phyloP scores from a whole-genome alignment of 805 yeast species.

The Zygosaccharomyces gambellarensis region DNA sequence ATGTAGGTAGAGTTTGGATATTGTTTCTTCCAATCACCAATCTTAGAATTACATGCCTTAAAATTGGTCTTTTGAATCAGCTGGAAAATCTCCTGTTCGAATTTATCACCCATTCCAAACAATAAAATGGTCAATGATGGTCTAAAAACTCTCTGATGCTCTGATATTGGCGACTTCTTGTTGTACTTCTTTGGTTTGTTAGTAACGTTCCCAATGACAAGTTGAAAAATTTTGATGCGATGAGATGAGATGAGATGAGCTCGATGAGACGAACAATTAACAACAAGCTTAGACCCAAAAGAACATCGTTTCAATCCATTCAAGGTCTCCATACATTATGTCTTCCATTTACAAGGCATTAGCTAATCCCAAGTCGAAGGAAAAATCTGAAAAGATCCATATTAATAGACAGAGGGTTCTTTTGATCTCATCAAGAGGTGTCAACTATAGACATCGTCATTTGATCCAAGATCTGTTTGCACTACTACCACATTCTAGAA shows the following conservation, averaged over 20 bases:
- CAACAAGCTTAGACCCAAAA: neutral
- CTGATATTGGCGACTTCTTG: neutral
- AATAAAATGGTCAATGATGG: neutral
- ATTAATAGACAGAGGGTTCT: slow-evolving; percentile 85
- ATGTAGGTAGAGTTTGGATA: slow-evolving; percentile 56
- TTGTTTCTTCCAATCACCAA: slow-evolving; percentile 43
- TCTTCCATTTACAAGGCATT: slow-evolving; percentile 70
- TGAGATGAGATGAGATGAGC: slow-evolving; percentile 15
- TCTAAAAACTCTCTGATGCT: neutral
- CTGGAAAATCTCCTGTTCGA: slow-evolving; percentile 35
- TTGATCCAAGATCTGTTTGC: slow-evolving; percentile 73
- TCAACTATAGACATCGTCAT: slow-evolving; percentile 93
- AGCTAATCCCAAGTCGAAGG: slow-evolving; percentile 41
- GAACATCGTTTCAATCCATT: neutral
- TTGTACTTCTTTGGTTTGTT: neutral
- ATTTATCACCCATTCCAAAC: slow-evolving; percentile 27
- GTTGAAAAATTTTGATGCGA: slow-evolving; percentile 12
- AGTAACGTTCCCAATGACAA: slow-evolving; percentile 1
- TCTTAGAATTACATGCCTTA: slow-evolving; percentile 43
- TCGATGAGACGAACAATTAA: neutral
- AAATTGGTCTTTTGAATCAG: slow-evolving; percentile 52
- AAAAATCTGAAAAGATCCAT: slow-evolving; percentile 46
- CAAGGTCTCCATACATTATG: slow-evolving; percentile 37
- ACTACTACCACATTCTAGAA: slow-evolving; percentile 89
- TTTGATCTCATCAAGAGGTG: slow-evolving; percentile 89